Base-by-base conservation (phyloP, 225 moss, liverwort and hornwort species). In the Bryum argenteum region DNA sequence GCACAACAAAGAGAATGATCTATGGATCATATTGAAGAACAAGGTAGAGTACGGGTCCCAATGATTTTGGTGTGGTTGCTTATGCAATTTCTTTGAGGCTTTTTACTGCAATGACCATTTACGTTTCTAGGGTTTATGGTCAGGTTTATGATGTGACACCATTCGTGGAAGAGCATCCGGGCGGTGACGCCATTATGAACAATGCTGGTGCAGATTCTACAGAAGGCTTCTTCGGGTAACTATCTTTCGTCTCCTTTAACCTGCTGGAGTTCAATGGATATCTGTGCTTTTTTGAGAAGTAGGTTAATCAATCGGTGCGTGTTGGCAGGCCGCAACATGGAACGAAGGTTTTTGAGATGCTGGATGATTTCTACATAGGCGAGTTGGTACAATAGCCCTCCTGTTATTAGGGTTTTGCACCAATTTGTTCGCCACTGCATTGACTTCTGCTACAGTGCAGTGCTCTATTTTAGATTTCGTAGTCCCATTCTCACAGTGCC, bases 141-240 rank as follows among this genome's bases (percentile, higher is more conserved):
- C 78, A 89, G 86, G 89, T 86, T 56, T 89, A 89, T 62, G 77
- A 89, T 21, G 89, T 89, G 56, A 89, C 86, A 23, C 48, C 83
- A 11, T 83, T 81, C 71, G 86, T 86, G 73, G 86, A 86, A 41
- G 89, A 86, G 86, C 89, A 89, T 26, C 86, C 86, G 12, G 86
- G 86, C 7, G 83, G 86, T 71, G 74, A 89, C 43, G 79, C 81
- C 20, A 86, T 89, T 18, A 43, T 86, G 77, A 86, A 77, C 11
- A 83, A 89, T 57, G 89, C 86, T 8, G 89, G 86, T 63, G 83
- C 69, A 61, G 89, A 89, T 54, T 86, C 89, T 48, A 75, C 86
- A 6, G 65, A 69, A 63, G 89, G 86, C 39, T 89, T 89, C 43
- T 86, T 40, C 19, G 88, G 89, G 89, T 89, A 69, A 12, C 19